A percentile compares a stretch with the other conserved stretches of the same genome.
Conservation (phyloP, 768 basidiomycete genomes). For the Pisolithus orientalis region DNA sequence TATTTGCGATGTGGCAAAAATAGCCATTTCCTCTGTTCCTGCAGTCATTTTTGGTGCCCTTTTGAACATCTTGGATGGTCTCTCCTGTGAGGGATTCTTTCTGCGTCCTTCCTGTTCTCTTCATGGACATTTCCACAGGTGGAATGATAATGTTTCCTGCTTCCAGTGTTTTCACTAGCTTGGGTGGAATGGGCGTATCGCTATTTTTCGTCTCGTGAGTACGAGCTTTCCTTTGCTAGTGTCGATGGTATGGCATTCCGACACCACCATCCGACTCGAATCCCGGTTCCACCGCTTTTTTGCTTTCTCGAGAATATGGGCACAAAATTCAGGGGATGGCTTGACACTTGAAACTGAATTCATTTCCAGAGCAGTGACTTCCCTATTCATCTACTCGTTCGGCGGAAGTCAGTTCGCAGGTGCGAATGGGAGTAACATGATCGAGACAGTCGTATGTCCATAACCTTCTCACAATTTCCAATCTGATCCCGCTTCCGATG, state of each 20-base stretch:
- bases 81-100: constrained; percentile 61
- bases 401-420: constrained; percentile 89
- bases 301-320: no score
- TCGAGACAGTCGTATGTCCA: constrained; percentile 83
- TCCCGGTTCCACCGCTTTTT: constrained; percentile 18
- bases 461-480: no score
- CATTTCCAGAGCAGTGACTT: constrained; percentile 51
- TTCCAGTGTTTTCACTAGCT: constrained; percentile 66
- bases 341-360: no score
- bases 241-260: no score
- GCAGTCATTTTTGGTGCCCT: no score
- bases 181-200: constrained; percentile 87
- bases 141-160: constrained; percentile 97
- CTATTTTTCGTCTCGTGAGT: constrained; percentile 88
- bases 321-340: no score
- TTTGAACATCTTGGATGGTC: constrained; percentile 66
- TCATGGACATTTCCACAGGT: constrained; percentile 36
- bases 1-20: constrained; percentile 36
- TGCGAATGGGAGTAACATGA: constrained; percentile 96
- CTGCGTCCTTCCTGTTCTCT: neutral
- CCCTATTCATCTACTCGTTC: constrained; percentile 79
- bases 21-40: no score
- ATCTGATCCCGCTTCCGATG: no score
- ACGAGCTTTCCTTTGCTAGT: no score
- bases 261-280: no score